Percentiles rank a stretch among this genome's conserved stretches.
phyloP scores from a whole-genome alignment of 768 basidiomycete genomes.

The Mycena venus region DNA sequence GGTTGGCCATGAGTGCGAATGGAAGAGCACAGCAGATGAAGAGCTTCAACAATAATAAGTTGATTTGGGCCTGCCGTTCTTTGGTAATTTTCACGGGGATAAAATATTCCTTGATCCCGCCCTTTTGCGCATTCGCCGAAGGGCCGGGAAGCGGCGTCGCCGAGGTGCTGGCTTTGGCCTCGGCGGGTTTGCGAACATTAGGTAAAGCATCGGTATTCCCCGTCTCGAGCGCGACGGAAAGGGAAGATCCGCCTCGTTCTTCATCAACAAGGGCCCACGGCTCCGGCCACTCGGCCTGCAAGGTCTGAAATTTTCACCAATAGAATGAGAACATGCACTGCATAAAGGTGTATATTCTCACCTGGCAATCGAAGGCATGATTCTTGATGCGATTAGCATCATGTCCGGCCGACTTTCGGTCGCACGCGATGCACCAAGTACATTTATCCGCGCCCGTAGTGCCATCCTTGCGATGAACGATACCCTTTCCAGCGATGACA shows the following conservation, averaged over 20 bases:
- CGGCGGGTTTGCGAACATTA: not conserved
- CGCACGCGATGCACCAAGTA: constrained; percentile 4
- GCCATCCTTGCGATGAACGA: not conserved
- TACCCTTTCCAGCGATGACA: not conserved
- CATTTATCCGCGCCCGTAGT: not conserved
- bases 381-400: constrained; percentile 7
- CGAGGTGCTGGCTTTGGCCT: constrained; percentile 12
- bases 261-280: not conserved
- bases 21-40: constrained; percentile 29
- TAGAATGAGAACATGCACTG: not conserved
- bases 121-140: too few species aligned
- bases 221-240: not conserved
- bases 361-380: not conserved
- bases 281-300: constrained; percentile 1
- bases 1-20: constrained; percentile 13
- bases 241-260: not conserved
- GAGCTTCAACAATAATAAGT: not conserved
- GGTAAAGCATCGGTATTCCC: not conserved
- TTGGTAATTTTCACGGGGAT: not conserved
- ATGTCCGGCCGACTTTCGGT: not conserved
- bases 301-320: not conserved
- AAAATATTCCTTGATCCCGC: too few species aligned
- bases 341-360: not conserved
- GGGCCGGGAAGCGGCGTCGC: too few species aligned
- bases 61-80: constrained; percentile 9